These are phyloP conservation scores for Atkinsonella texensis DNA, from an alignment of 2,329 filamentous ascomycete species.

Conservation along the genomic window DNA sequence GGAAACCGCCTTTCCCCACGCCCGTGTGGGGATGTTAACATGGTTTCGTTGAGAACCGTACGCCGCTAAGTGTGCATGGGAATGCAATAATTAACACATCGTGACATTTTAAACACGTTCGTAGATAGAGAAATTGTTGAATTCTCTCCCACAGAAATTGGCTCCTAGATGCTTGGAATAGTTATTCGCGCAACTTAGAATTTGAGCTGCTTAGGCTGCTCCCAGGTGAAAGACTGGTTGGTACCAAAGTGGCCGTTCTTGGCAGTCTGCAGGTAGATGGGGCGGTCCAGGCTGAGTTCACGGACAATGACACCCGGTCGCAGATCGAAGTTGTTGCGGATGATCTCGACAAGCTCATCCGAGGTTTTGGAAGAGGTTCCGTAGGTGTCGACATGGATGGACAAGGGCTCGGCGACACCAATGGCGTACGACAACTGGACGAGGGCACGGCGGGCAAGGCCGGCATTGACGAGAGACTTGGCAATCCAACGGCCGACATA, in stretches of 20 bases:
- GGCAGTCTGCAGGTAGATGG: conserved; percentile 96
- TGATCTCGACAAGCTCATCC: conserved; percentile 89
- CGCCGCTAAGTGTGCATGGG: conserved; percentile 27
- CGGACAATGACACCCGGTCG: conserved; percentile 97
- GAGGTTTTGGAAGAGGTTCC: conserved; percentile 84
- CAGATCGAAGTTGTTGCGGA: conserved; percentile 93
- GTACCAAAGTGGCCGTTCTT: conserved; percentile 99
- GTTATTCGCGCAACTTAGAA: conserved; percentile 46
- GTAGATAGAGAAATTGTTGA: conserved; percentile 27
- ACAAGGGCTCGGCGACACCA: conserved; percentile 94
- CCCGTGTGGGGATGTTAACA: conserved; percentile 18
- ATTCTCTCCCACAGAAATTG: conserved; percentile 21
- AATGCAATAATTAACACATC: conserved; percentile 26
- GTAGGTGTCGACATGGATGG: conserved; percentile 96
- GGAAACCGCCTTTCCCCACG: conserved; percentile 22
- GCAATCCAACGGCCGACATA: conserved; percentile 98
- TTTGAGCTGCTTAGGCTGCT: conserved; percentile 92
- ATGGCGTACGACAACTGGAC: conserved; percentile 99
- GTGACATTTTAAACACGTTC: conserved; percentile 17
- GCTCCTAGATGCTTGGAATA: background rate
- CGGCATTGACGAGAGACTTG: conserved; percentile 87
- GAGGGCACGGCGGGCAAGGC: conserved; percentile 80
- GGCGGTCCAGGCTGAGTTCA: conserved; percentile 87
- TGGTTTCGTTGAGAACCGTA: conserved; percentile 37
- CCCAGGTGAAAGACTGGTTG: conserved; percentile 96